Conservation (phyloP, 805 yeast species). For the Candida glaebosa region DNA sequence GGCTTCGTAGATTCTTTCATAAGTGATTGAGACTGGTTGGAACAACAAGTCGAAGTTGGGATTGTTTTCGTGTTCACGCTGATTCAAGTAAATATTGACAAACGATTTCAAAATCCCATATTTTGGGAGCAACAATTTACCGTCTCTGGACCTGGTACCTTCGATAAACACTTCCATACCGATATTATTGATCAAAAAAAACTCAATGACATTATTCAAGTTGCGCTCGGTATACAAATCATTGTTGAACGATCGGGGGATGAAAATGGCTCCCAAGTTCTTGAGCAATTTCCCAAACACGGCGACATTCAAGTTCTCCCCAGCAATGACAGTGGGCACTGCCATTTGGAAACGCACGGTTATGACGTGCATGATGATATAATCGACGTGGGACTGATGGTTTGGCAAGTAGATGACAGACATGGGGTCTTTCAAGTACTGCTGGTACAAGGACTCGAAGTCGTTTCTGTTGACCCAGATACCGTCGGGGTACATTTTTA, state of each 20-base stretch:
- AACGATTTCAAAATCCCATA: slow-evolving; percentile 57
- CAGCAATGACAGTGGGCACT: slow-evolving; percentile 58
- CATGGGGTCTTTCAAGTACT: slow-evolving; percentile 38
- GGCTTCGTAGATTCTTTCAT: slow-evolving; percentile 57
- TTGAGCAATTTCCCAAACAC: slow-evolving; percentile 49
- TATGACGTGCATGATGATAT: slow-evolving; percentile 53
- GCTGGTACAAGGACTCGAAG: slow-evolving; percentile 24
- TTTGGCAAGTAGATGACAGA: slow-evolving; percentile 52
- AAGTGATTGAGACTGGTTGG: slow-evolving; percentile 56
- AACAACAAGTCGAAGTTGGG: slow-evolving; percentile 31
- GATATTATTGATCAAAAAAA: slow-evolving; percentile 44
- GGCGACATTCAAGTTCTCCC: slow-evolving; percentile 62
- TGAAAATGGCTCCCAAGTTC: slow-evolving; percentile 54
- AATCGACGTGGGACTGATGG: slow-evolving; percentile 62
- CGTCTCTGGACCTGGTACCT: slow-evolving; percentile 65
- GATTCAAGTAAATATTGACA: slow-evolving; percentile 43
- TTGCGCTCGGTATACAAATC: slow-evolving; percentile 45
- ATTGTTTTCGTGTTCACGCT: slow-evolving; percentile 20
- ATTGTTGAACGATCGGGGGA: slow-evolving; percentile 46
- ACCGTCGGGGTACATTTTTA: slow-evolving; percentile 41
- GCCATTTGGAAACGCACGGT: slow-evolving; percentile 52
- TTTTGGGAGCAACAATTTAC: slow-evolving; percentile 60
- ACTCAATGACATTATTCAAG: slow-evolving; percentile 47
- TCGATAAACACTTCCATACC: slow-evolving; percentile 60
- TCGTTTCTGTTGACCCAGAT: slow-evolving; percentile 35